Evolutionary conservation across 2,329 filamentous ascomycete genomes (phyloP).

Genomic region (Fusarium cyanostomum): DNA sequence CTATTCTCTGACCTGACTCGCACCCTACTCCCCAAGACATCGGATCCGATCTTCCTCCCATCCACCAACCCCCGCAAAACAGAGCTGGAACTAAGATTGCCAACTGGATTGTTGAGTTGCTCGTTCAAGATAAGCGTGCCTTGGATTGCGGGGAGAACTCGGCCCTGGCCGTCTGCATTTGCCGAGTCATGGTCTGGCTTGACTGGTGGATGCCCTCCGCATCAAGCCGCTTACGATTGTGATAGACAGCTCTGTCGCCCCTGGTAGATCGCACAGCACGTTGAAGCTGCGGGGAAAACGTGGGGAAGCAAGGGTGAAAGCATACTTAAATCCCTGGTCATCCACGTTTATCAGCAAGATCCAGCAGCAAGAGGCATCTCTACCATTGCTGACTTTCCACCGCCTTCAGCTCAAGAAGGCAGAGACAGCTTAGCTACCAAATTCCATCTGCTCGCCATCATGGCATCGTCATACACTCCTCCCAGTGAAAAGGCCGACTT

Average conservation of each 20-base stretch:
- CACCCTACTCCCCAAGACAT: neutral
- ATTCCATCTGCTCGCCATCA: neutral
- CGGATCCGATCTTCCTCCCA: constrained; percentile 28
- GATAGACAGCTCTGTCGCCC: neutral
- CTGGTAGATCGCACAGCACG: constrained; percentile 4
- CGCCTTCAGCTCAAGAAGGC: no score
- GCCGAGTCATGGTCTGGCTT: constrained; percentile 2
- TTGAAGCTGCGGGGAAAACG: constrained; percentile 27
- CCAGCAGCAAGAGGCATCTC: neutral
- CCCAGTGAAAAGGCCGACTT: constrained; percentile 34
- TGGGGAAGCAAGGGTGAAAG: constrained; percentile 22
- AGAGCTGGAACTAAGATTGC: neutral
- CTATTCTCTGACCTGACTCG: neutral
- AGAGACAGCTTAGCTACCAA: no score
- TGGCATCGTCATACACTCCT: constrained; percentile 27
- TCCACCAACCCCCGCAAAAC: neutral
- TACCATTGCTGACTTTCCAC: neutral
- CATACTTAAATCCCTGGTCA: constrained; percentile 33
- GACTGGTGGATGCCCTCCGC: neutral
- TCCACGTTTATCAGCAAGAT: constrained; percentile 10
- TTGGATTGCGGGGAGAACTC: constrained; percentile 4
- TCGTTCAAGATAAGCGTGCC: constrained; percentile 26
- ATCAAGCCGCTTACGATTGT: constrained; percentile 33
- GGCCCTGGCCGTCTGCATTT: constrained; percentile 9
- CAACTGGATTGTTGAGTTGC: constrained; percentile 10